Base-by-base conservation (phyloP, 208 protist species). In the Leptomonas seymouri region DNA sequence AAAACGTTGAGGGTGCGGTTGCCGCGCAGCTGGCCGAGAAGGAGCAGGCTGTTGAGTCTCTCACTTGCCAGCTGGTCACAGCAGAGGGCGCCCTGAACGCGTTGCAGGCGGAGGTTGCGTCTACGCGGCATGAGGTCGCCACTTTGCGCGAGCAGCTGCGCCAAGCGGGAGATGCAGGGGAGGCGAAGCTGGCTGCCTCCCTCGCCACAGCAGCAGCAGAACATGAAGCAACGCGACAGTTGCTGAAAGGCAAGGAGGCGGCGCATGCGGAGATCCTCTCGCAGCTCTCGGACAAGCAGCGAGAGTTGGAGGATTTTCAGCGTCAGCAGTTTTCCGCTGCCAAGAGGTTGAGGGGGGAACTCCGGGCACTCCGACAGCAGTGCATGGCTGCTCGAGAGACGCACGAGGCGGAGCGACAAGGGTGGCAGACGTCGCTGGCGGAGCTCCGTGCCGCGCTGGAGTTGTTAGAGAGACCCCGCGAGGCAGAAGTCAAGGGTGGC, bases 341-440 rank as follows among this genome's bases (percentile, higher is more conserved):
- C 21, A 21, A 14, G 6, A 18, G 16, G 14, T 54, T 27, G 23
- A 54, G 59, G 1, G 50, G 30, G 0, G 60, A 77, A 51, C 21
- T 82, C 5, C 41, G 58, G n/a, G 20, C 34, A 5, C 54, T 76
- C 27, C 71, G 62, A 9, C 20, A 63, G 11, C 50, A 58, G 16
- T 58, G 57, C 6, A 18, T 39, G 4, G 55, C 34, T 9, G 53
- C 48, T 16, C 67, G 66, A 30, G 18, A 16, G 28, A 27, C 30
- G 42, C 62, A 74, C 34, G 59, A 59, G 34, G 53, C 28, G 41
- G 51, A 49, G 12, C 64, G 46, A 50, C 49, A 50, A 12, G 56
- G 36, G 45, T 74, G 50, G 55, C 58, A 67, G 36, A 31, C 41
- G 5, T 61, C 42, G 49, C 28, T 70, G 30, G n/a, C n/a, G 5